phyloP scores from a whole-genome alignment of 768 basidiomycete genomes.

The Boletellus sp. region DNA sequence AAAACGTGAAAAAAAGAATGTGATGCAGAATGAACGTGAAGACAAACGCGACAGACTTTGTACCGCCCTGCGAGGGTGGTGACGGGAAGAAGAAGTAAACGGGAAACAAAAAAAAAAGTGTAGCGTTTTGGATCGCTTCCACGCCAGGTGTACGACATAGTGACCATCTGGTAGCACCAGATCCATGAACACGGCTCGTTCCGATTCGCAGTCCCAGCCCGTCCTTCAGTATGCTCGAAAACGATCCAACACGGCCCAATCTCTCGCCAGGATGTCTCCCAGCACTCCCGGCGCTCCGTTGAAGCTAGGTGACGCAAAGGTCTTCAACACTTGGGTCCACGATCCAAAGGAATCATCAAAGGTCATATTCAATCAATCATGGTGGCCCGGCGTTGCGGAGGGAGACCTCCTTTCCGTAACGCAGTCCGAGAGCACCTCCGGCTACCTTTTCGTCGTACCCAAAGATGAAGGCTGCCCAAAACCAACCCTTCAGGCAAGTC shows the following conservation, averaged over 20 bases:
- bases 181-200: constrained; percentile 56
- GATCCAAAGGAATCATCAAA: constrained; percentile 56
- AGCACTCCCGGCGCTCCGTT: constrained; percentile 36
- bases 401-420: constrained; percentile 69
- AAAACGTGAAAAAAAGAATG: constrained; percentile 17
- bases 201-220: constrained; percentile 52
- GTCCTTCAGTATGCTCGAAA: constrained; percentile 50
- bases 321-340: constrained; percentile 72
- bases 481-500: constrained; percentile 59
- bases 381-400: constrained; percentile 75
- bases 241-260: constrained; percentile 74
- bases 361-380: constrained; percentile 68
- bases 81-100: constrained; percentile 1
- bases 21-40: constrained; percentile 21
- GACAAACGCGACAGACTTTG: neutral
- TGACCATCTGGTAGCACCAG: neutral
- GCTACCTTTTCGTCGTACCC: constrained; percentile 65
- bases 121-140: neutral
- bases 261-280: constrained; percentile 49
- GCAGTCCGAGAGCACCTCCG: constrained; percentile 37
- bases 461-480: constrained; percentile 59
- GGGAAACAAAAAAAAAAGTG: neutral
- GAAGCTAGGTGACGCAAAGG: constrained; percentile 57
- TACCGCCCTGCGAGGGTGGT: constrained; percentile 17
- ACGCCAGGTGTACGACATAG: neutral